Evolutionary conservation across 2,329 filamentous ascomycete genomes (phyloP), one percentile per base, ranked within the genome.

Genomic region (Fusarium pilosicola): DNA sequence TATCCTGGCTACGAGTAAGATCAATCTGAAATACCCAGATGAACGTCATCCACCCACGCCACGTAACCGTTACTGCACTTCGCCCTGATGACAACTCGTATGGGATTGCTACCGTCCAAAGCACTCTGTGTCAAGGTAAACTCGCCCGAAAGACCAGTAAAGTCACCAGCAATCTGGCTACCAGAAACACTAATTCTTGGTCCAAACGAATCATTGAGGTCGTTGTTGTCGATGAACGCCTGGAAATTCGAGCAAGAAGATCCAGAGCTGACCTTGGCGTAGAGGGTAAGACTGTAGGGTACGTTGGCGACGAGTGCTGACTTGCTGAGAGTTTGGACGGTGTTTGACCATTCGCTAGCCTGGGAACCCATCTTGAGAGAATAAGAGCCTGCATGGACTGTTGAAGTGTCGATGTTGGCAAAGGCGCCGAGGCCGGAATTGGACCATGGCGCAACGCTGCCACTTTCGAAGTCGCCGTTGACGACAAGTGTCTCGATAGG

Each of bases 1-100:
- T 7, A 3, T n/a, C 7, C 14, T 6, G 1, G 2, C 5, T 4
- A 13, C 2, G 24, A 26, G n/a, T 15, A 8, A 26, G 6, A 4
- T 28, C n/a, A 55, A 20, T 55, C 51, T 10, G 24, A 28, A 13
- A n/a, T 55, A 14, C 24, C 20, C 24, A 55, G 8, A 6, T 28
- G 34, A 28, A 55, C 24, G 24, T 41, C 34, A n/a, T 55, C 32
- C 6, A 55, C 32, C 34, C 34, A 55, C 4, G 51, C 51, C 14
- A 55, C 51, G 24, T n/a, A n/a, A 6, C 51, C 51, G 7, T 55
- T 55, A 7, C 51, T 18, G 7, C 32, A 55, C 34, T 39, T 26
- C 14, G 51, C 51, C 7, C 51, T 17, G 7, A 55, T 39, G 2
- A 55, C 11, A 22, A 55, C 24, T 7, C 51, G 34, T 3, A 55